Percentiles rank a stretch among this genome's conserved stretches.
Evolutionary conservation across 352 stramenopile genomes (phyloP).

Genomic region (Globisporangium carolinianum): DNA sequence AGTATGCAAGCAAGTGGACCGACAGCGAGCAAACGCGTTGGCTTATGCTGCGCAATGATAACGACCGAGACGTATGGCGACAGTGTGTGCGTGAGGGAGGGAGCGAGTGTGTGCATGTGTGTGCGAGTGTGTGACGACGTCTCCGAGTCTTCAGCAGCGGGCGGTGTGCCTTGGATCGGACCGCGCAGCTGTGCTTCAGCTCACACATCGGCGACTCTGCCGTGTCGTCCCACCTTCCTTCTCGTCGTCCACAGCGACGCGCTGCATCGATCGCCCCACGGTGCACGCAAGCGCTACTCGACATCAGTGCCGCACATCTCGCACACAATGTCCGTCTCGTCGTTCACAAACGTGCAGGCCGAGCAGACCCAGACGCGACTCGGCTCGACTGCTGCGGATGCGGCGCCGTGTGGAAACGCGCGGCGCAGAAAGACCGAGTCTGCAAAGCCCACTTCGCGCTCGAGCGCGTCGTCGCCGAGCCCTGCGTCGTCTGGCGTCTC

Average conservation of each 20-base stretch:
- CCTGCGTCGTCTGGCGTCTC: constrained; percentile 29
- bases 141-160: too few relatives aligned
- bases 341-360: constrained; percentile 74
- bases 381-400: constrained; percentile 14
- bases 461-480: constrained; percentile 27
- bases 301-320: constrained; percentile 65
- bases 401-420: constrained; percentile 8
- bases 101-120: neutral
- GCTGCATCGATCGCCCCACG: neutral
- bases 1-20: too few relatives aligned
- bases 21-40: too few relatives aligned
- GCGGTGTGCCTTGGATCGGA: too few relatives aligned
- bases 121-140: neutral
- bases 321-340: constrained; percentile 38
- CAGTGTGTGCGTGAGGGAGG: too few relatives aligned
- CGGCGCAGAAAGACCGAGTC: constrained; percentile 63
- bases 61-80: too few relatives aligned
- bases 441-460: constrained; percentile 68
- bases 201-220: neutral
- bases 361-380: constrained; percentile 61
- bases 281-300: constrained; percentile 11
- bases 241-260: neutral
- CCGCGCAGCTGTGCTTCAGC: neutral
- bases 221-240: neutral
- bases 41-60: too few relatives aligned